Base-by-base conservation (phyloP, 495 filamentous ascomycete genomes). In the Bryoglossum gracile region DNA sequence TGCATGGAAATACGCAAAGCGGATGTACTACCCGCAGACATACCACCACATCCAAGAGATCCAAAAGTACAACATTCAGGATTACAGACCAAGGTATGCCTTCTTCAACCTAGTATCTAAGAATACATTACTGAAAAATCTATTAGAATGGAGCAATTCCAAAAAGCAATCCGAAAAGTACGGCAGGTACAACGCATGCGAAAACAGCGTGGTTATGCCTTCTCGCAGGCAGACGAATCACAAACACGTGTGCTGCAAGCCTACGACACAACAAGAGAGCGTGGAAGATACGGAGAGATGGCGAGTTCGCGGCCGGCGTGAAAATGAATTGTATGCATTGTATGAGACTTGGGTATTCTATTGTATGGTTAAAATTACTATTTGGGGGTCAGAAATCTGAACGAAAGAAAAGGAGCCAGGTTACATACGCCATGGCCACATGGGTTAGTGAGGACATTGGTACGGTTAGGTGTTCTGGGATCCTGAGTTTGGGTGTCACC, bases 41-140 rank as follows among this genome's bases (percentile, higher is more conserved):
- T 99, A 99, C 60, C 94, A 99, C 58, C 94, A 99, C 65, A 88
- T 99, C 36, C 94, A 99, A 69, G 94, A 99, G 68, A 99, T 99
- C 55, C 94, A 99, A 66, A 99, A 99, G 67, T 99, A 95, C 70
- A 99, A 99, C 59, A 94, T 99, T 45, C 94, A 97, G 67, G 94
- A 99, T 70, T 99, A 99, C 65, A 77, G 94, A 52, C 92, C 92
- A 34, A 74, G 91, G 77, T 85, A 77, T 45, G 69, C 48, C 22
- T 25, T 24, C 18, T 25, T 23, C 33, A 2, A 19, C 17, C 30
- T 35, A 32, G 14, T 24, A 19, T 33, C 60, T 54, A 44, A 45
- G 9, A 5, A 39, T 13, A n/a, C 14, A 33, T 28, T 23, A 43
- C 46, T 43, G 24, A 44, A 38, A 5, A 8, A 9, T 51, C 10